A percentile compares a stretch with the other conserved stretches of the same genome.
Conservation (phyloP, 192 early-diverging fungal species). For the Mortierella claussenii region DNA sequence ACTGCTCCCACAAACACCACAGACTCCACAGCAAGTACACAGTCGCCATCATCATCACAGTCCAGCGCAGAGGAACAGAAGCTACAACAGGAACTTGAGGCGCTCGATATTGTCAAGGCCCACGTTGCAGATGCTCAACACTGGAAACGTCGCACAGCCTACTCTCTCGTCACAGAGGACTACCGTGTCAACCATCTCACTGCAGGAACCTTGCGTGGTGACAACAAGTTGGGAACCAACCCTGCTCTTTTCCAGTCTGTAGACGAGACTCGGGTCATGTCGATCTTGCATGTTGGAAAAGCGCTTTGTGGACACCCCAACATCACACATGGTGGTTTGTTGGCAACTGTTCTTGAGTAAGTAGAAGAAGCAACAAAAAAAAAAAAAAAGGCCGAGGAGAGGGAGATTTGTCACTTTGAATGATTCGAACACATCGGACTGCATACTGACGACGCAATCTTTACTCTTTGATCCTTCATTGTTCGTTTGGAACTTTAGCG, state of each 20-base stretch:
- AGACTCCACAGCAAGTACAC: neutral
- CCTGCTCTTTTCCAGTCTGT: slow-evolving; percentile 66
- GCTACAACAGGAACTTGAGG: slow-evolving; percentile 26
- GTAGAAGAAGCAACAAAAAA: slow-evolving; percentile 28
- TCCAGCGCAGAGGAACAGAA: neutral
- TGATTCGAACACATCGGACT: too few species aligned
- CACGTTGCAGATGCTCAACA: slow-evolving; percentile 5
- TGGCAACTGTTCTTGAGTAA: slow-evolving; percentile 73
- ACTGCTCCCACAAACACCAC: neutral
- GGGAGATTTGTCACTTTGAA: too few species aligned
- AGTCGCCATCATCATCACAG: neutral
- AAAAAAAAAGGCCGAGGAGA: neutral
- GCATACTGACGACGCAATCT: too few species aligned
- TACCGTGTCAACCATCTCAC: slow-evolving; percentile 50
- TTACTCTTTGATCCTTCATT: neutral
- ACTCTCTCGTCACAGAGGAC: slow-evolving; percentile 39
- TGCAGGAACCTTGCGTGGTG: slow-evolving; percentile 62
- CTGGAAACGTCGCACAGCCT: slow-evolving; percentile 42
- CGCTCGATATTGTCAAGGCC: slow-evolving; percentile 17
- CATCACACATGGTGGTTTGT: slow-evolving; percentile 83
- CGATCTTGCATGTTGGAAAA: slow-evolving; percentile 74
- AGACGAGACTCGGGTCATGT: slow-evolving; percentile 49
- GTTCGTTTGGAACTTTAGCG: slow-evolving; percentile 10
- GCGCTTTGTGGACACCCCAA: slow-evolving; percentile 79
- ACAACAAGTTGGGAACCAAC: slow-evolving; percentile 61